These are phyloP conservation scores for Hymenoscyphus scutula DNA, from an alignment of 2,329 filamentous ascomycete species.

Conservation along the genomic window DNA sequence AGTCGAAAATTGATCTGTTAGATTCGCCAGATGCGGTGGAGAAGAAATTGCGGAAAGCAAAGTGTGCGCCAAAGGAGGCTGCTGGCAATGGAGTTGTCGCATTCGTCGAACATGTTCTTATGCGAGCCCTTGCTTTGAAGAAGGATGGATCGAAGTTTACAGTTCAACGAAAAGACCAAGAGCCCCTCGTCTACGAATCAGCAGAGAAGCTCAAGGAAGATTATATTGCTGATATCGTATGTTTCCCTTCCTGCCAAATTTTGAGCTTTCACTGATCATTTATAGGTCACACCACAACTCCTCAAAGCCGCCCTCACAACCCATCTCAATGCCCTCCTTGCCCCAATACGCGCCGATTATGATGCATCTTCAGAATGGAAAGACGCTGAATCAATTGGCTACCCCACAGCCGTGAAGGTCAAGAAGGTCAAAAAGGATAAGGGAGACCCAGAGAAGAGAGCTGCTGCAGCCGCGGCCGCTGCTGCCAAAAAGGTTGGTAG, in stretches of 20 bases:
- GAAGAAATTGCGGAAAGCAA: conserved; percentile 85
- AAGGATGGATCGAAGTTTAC: conserved; percentile 56
- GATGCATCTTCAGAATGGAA: conserved; percentile 75
- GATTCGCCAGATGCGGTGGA: conserved; percentile 71
- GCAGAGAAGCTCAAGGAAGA: conserved; percentile 76
- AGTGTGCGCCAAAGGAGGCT: conserved; percentile 69
- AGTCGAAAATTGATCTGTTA: conserved; percentile 91
- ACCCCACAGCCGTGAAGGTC: conserved; percentile 69
- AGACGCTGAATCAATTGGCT: conserved; percentile 71
- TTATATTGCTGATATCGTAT: conserved; percentile 73
- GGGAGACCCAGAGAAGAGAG: conserved; percentile 34
- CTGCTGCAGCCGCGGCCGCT: conserved; percentile 32
- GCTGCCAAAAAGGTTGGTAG: conserved; percentile 28
- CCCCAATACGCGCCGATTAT: conserved; percentile 74
- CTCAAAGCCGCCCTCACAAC: conserved; percentile 81
- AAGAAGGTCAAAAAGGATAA: conserved; percentile 63
- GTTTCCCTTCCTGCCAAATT: conserved; percentile 32
- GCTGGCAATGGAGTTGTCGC: conserved; percentile 85
- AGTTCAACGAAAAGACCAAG: conserved; percentile 66
- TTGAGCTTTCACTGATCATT: conserved; percentile 18
- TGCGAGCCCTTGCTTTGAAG: conserved; percentile 70
- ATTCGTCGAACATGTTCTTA: conserved; percentile 82
- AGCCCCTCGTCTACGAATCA: conserved; percentile 75
- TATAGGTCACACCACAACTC: conserved; percentile 74
- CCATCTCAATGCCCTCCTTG: conserved; percentile 70